Conservation (phyloP, 208 protist genomes). For the Acanthamoeba sp. region DNA sequence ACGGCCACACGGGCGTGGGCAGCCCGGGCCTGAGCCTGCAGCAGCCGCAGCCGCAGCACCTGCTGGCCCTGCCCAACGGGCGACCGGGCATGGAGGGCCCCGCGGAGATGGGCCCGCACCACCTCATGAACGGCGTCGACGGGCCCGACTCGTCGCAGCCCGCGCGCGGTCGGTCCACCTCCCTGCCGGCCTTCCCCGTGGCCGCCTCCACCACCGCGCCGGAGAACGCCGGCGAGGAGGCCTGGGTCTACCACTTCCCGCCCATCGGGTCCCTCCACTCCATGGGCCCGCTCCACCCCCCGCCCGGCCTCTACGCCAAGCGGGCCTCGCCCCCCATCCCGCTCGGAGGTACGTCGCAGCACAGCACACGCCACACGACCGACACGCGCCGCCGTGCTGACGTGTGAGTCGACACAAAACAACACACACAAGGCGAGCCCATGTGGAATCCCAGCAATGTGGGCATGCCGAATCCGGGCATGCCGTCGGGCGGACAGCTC, state of each 20-base stretch:
- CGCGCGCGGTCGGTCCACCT: background rate
- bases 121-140: background rate
- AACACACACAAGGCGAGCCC: background rate
- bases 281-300: background rate
- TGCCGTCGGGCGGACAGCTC: background rate
- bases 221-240: background rate
- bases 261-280: background rate
- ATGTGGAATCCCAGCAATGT: background rate
- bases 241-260: constrained; percentile 26
- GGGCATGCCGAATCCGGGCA: background rate
- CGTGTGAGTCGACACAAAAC: too few relatives aligned
- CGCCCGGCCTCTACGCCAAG: constrained; percentile 23
- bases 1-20: background rate
- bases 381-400: too few relatives aligned
- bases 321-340: background rate
- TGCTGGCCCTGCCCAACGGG: constrained; percentile 14
- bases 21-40: background rate
- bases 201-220: background rate
- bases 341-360: background rate
- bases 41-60: background rate
- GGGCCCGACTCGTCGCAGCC: background rate
- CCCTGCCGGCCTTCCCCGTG: constrained; percentile 19
- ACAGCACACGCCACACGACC: too few relatives aligned
- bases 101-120: background rate
- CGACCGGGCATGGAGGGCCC: background rate